A percentile compares a stretch with the other conserved stretches of the same genome.
Conservation (phyloP, 305 asterid genomes). For the Solanum hybrid region DNA sequence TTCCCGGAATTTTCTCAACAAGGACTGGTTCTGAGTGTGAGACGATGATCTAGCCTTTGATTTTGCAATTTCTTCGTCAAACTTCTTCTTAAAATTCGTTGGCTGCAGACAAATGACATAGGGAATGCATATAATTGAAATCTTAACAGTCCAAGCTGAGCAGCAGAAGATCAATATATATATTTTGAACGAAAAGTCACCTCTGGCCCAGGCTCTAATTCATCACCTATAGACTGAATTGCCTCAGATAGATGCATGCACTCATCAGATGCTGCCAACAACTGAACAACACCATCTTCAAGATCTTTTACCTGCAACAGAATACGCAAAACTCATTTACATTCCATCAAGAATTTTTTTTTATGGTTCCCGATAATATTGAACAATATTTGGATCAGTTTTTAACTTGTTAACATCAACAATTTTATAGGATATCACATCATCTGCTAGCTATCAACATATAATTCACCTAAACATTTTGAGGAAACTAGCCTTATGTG, state of each 20-base stretch:
- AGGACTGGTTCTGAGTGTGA: constrained; percentile 32
- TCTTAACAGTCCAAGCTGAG: not conserved
- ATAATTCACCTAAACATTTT: not conserved
- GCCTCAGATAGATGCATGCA: constrained; percentile 62
- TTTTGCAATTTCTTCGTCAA: constrained; percentile 51
- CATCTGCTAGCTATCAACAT: not conserved
- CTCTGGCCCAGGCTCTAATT: constrained; percentile 50
- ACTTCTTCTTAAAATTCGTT: constrained; percentile 60
- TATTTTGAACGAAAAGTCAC: constrained; percentile 20
- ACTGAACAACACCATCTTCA: constrained; percentile 45
- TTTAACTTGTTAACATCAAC: not conserved
- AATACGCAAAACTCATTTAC: constrained; percentile 6
- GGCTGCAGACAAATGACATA: constrained; percentile 34
- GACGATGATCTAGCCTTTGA: constrained; percentile 37
- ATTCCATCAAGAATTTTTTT: not conserved
- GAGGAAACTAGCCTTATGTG: not conserved
- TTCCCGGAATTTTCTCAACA: constrained; percentile 72
- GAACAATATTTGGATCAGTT: not conserved
- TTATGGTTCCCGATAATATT: not conserved
- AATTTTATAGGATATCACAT: not conserved
- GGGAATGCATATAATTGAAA: not conserved
- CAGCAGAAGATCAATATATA: not conserved
- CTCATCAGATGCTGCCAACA: constrained; percentile 57
- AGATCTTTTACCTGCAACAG: constrained; percentile 68
- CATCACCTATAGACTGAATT: constrained; percentile 46